phyloP scores from a whole-genome alignment of 805 yeast genomes.

The Starmerella potacharoeniae region DNA sequence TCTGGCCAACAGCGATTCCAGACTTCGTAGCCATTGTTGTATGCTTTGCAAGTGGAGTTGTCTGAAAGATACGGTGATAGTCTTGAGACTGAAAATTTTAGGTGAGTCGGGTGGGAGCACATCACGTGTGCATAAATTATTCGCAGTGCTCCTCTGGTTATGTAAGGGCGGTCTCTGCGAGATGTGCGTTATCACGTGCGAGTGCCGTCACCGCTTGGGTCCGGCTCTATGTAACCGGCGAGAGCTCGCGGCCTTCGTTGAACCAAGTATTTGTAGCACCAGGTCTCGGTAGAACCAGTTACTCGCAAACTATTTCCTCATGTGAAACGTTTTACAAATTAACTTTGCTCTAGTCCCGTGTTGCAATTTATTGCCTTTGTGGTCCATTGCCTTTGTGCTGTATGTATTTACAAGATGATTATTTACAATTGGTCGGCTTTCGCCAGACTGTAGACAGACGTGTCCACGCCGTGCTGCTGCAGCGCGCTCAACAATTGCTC shows the following conservation, averaged over 20 bases:
- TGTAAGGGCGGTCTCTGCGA: neutral
- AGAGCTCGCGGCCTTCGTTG: too few species aligned
- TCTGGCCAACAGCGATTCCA: conserved; percentile 93
- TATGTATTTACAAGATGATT: neutral
- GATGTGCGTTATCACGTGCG: too few species aligned
- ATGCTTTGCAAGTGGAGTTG: conserved; percentile 6
- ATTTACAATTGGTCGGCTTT: neutral
- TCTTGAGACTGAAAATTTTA: conserved; percentile 15
- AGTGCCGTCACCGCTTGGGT: too few species aligned
- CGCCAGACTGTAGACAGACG: neutral
- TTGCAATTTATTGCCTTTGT: too few species aligned
- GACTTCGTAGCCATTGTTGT: conserved; percentile 30
- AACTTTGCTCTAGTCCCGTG: too few species aligned
- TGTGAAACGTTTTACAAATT: too few species aligned
- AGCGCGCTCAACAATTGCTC: conserved; percentile 42
- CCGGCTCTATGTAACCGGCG: too few species aligned
- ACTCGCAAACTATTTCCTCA: too few species aligned
- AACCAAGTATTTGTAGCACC: too few species aligned
- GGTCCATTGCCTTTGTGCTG: too few species aligned
- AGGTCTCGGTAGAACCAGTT: too few species aligned
- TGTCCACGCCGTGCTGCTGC: conserved; percentile 32
- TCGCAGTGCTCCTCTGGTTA: neutral
- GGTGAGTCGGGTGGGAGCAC: conserved; percentile 11
- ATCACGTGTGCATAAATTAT: conserved; percentile 4
- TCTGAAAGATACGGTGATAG: neutral